Conservation (phyloP, 108 stramenopile species). For the Parietichytrium sp. region DNA sequence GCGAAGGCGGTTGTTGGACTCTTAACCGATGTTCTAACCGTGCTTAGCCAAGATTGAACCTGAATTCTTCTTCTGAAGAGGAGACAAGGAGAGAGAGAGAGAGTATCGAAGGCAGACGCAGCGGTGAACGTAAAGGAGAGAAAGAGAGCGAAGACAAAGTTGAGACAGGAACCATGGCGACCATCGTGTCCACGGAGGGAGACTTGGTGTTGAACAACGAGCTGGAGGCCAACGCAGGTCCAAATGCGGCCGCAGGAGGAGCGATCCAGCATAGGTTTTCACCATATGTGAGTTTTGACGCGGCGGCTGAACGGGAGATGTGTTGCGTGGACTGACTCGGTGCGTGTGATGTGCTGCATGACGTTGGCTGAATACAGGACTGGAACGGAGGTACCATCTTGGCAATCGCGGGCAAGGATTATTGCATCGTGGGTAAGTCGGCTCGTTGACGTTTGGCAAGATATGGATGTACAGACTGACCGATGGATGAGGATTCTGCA, state of each 20-base stretch:
- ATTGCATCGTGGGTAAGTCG: slow-evolving; percentile 91
- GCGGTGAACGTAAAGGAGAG: neutral
- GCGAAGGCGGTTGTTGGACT: too few species aligned
- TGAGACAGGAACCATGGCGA: neutral
- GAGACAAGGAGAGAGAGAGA: neutral
- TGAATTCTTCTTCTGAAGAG: too few species aligned
- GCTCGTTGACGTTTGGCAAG: too few species aligned
- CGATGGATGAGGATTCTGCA: too few species aligned
- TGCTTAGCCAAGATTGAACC: too few species aligned
- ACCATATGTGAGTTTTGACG: slow-evolving; percentile 10
- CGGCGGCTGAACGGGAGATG: too few species aligned
- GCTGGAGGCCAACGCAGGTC: neutral
- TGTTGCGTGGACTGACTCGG: too few species aligned
- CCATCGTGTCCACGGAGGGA: slow-evolving; percentile 25
- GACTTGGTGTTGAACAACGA: neutral
- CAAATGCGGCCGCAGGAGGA: neutral
- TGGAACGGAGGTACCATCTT: slow-evolving; percentile 65
- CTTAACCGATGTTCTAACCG: too few species aligned
- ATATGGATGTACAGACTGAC: too few species aligned
- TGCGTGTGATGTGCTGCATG: too few species aligned
- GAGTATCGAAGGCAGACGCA: neutral
- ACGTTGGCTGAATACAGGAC: too few species aligned
- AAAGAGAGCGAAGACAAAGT: neutral
- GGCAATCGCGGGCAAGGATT: slow-evolving; percentile 83
- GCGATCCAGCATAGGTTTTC: slow-evolving; percentile 30